Base-by-base conservation (phyloP, 148 eudicot genomes). In the Cornus suecica region DNA sequence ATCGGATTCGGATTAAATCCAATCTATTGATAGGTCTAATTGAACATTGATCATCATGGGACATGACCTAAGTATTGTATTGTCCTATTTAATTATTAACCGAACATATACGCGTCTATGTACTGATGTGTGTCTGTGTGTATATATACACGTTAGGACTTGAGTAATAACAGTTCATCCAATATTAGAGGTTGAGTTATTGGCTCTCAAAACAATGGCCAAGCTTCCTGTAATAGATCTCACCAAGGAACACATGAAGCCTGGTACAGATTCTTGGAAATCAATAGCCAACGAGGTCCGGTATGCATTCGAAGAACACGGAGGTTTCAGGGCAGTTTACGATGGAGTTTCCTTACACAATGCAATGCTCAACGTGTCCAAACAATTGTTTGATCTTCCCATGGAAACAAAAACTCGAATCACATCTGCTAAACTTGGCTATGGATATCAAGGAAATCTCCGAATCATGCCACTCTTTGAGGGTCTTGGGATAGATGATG, bases 241-340 rank as follows among this genome's bases (percentile, higher is more conserved):
- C 8, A n/a, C 31, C 0, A 48, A 69, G 14, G 74, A 75, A 52
- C 78, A 84, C 67, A 1, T 77, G 65, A 84, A 62, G 67, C 71
- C 73, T 4, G 81, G 79, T 25, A 76, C 88, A 18, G 70, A 65
- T 23, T 56, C 82, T 67, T 87, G 84, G 88, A 27, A 42, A 60
- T 69, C 81, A 8, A 77, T 87, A 1, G 78, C 81, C 69, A 65
- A 81, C 25, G 73, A 69, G 8, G 80, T 89, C 51, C 79, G 85
- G 9, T 23, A 54, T 27, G 90, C 93, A 23, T 80, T 89, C 1
- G 90, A 89, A 82, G 77, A 84, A 10, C 84, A 85, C 34, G 93
- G 89, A 2, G 82, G 90, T 66, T 87, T 89, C 41, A 73, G 80
- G 8, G 85, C 79, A 0, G 31, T 68, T 6, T 86, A 75, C 66